Percentiles rank a stretch among this genome's conserved stretches.
These are phyloP conservation scores for Cryptococcus neoformans DNA, from an alignment of 1,284 basidiomycete species.

Conservation along the genomic window DNA sequence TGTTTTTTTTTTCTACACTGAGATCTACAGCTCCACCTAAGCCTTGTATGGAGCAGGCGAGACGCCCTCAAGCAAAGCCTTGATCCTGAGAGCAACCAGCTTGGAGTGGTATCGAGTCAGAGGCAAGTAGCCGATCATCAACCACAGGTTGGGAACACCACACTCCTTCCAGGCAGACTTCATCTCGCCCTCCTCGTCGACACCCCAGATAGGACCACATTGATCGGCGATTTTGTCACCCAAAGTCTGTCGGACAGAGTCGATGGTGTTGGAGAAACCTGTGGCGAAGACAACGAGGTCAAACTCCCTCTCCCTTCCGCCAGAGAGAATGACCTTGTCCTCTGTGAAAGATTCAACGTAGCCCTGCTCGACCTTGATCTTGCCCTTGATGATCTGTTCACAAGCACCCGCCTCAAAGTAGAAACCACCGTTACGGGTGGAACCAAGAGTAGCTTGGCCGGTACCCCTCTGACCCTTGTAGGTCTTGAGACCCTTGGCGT, in stretches of 20 bases:
- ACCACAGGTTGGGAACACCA: constrained; percentile 58
- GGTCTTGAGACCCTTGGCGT: constrained; percentile 39
- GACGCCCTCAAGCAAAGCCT: constrained; percentile 27
- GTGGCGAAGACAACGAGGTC: constrained; percentile 67
- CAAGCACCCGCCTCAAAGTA: constrained; percentile 42
- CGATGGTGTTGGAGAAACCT: constrained; percentile 51
- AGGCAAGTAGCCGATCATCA: constrained; percentile 54
- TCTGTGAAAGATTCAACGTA: constrained; percentile 24
- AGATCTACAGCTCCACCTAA: constrained; percentile 3
- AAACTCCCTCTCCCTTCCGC: constrained; percentile 53
- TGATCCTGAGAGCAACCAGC: constrained; percentile 25
- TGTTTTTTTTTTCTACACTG: too few species aligned
- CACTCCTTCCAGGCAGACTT: constrained; percentile 54
- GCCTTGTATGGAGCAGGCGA: constrained; percentile 14
- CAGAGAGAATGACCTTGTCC: constrained; percentile 19
- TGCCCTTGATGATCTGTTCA: constrained; percentile 34
- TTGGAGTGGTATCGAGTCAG: constrained; percentile 28
- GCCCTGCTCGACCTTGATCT: constrained; percentile 36
- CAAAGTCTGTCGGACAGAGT: constrained; percentile 47
- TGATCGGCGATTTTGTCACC: constrained; percentile 55
- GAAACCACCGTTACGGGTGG: constrained; percentile 33
- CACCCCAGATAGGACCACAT: constrained; percentile 57
- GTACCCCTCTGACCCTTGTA: constrained; percentile 29
- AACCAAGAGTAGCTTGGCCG: constrained; percentile 20
- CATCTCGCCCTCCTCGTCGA: constrained; percentile 60